Conservation (phyloP, 345 rosid species). For the Kernera saxatilis region DNA sequence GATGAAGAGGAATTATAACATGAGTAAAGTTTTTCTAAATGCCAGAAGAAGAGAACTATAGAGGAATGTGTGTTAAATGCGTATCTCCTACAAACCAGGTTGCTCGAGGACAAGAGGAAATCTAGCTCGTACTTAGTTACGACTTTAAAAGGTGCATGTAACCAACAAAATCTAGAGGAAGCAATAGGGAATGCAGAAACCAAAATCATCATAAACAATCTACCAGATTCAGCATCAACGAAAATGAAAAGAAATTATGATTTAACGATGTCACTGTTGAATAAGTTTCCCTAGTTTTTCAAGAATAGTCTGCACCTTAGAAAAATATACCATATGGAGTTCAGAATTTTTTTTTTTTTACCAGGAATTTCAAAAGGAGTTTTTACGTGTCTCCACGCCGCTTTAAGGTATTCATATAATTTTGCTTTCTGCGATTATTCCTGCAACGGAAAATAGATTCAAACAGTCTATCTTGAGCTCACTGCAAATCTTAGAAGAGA, state of each 20-base stretch:
- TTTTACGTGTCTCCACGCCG: neutral
- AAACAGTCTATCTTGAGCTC: slow-evolving; percentile 6
- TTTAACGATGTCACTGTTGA: neutral
- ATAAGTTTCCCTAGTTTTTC: neutral
- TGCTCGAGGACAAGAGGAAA: neutral
- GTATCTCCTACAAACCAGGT: neutral
- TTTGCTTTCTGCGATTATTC: neutral
- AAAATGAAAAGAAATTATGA: neutral
- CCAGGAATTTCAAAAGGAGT: neutral
- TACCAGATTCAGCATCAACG: neutral
- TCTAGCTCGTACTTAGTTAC: slow-evolving; percentile 1
- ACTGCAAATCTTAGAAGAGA: neutral
- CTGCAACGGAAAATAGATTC: slow-evolving; percentile 12
- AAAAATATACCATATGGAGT: neutral
- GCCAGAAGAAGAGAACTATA: neutral
- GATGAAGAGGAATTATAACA: neutral
- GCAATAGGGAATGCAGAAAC: neutral
- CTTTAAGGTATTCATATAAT: neutral
- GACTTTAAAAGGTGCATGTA: slow-evolving; percentile 1
- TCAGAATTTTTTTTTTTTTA: neutral
- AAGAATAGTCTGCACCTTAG: neutral
- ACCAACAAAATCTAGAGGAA: neutral
- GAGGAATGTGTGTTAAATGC: neutral
- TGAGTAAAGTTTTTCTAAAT: neutral
- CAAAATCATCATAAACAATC: neutral